These are phyloP conservation scores for Colletotrichum sublineola DNA, from an alignment of 2,329 filamentous ascomycete genomes.

Conservation along the genomic window DNA sequence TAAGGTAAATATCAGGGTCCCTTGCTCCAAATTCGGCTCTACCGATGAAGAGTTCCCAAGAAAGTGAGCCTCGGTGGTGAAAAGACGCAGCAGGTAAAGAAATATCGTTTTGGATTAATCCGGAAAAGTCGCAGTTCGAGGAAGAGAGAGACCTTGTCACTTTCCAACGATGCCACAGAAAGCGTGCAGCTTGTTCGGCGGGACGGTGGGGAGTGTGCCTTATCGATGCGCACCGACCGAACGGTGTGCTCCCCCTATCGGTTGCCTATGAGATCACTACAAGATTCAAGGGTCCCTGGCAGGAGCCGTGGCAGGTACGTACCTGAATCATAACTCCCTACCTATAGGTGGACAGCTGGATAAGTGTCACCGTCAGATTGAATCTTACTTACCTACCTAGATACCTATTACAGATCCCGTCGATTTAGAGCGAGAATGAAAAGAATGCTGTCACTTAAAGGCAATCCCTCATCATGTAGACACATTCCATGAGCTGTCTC, in stretches of 20 bases:
- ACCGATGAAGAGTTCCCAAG: no score
- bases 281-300: constrained; percentile 16
- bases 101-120: background rate
- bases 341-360: background rate
- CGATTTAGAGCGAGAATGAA: background rate
- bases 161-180: background rate
- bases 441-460: background rate
- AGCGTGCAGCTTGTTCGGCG: constrained; percentile 2
- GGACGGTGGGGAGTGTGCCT: constrained; percentile 24
- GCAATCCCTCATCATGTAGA: background rate
- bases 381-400: background rate
- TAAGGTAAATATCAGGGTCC: background rate
- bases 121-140: background rate
- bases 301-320: constrained; percentile 17
- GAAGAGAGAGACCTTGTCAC: background rate
- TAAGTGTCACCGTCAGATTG: background rate
- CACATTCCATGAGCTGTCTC: no score
- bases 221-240: constrained; percentile 18
- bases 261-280: constrained; percentile 39
- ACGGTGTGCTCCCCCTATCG: constrained; percentile 30
- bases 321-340: background rate
- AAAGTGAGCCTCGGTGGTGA: background rate
- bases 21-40: background rate
- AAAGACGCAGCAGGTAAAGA: background rate
- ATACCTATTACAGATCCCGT: background rate